A percentile compares a stretch with the other conserved stretches of the same genome.
phyloP scores from a whole-genome alignment of 176 grass and related monocot species.

The Tillandsia leiboldiana region DNA sequence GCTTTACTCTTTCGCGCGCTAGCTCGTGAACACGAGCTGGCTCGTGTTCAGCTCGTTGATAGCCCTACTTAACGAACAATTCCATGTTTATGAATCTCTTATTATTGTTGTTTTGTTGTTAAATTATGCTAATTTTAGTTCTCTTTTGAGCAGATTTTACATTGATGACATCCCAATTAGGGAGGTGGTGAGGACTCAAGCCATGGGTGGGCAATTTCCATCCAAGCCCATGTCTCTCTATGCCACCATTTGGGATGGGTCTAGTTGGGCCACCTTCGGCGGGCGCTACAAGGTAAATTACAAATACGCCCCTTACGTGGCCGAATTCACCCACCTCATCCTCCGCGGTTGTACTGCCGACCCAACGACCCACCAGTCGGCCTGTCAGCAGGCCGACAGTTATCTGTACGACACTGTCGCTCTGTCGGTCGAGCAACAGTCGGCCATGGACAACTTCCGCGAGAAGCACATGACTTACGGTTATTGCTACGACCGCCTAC shows the following conservation, averaged over 20 bases:
- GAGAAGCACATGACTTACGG: constrained; percentile 65
- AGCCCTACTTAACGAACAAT: too few species aligned
- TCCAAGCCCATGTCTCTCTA: constrained; percentile 86
- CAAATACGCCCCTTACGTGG: constrained; percentile 84
- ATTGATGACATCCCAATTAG: constrained; percentile 67
- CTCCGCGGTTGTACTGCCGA: constrained; percentile 34
- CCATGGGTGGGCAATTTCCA: constrained; percentile 60
- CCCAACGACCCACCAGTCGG: constrained; percentile 2
- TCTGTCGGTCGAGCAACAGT: constrained; percentile 25
- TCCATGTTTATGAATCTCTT: too few species aligned
- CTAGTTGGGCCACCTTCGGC: constrained; percentile 79
- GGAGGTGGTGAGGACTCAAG: constrained; percentile 46
- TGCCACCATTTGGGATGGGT: constrained; percentile 97
- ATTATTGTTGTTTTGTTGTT: neutral
- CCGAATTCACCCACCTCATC: constrained; percentile 79
- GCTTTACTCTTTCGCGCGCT: too few species aligned
- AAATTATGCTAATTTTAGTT: neutral
- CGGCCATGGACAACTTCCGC: constrained; percentile 55
- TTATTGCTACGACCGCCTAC: constrained; percentile 68
- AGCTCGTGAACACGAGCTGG: too few species aligned
- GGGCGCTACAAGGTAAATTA: constrained; percentile 94
- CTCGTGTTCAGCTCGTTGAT: too few species aligned
- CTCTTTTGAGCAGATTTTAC: constrained; percentile 56
- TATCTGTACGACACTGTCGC: neutral
- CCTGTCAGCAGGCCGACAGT: neutral